A percentile compares a stretch with the other conserved stretches of the same genome.
Conservation (phyloP, 2,329 filamentous ascomycete genomes). For the Beauveria sp. region DNA sequence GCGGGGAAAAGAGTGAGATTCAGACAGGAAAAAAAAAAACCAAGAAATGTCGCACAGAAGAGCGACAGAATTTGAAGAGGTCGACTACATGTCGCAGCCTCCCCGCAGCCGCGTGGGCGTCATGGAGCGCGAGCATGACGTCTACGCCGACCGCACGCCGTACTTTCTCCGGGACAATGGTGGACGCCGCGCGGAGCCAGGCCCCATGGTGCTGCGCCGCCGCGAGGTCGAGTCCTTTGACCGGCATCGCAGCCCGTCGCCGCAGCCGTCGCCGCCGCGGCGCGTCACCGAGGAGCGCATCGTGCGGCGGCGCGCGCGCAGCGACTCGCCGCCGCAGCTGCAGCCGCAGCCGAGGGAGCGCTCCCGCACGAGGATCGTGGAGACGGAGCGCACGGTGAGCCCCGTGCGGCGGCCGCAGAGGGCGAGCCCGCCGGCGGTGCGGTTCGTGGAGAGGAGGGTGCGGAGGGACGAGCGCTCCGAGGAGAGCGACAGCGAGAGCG, state of each 20-base stretch:
- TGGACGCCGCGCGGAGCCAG: slow-evolving; percentile 37
- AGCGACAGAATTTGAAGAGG: slow-evolving; percentile 25
- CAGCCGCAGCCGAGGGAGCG: slow-evolving; percentile 27
- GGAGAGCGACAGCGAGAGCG: slow-evolving; percentile 1
- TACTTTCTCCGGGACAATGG: slow-evolving; percentile 44
- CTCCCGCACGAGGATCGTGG: slow-evolving; percentile 28
- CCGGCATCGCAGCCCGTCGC: slow-evolving; percentile 36
- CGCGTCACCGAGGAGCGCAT: slow-evolving; percentile 32
- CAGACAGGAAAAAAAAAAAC: not conserved
- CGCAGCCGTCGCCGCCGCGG: slow-evolving; percentile 24
- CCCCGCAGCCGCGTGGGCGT: slow-evolving; percentile 15
- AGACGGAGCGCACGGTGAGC: slow-evolving; percentile 31
- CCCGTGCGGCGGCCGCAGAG: slow-evolving; percentile 25
- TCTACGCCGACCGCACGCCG: slow-evolving; percentile 30
- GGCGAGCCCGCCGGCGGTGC: slow-evolving; percentile 19
- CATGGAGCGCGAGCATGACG: slow-evolving; percentile 32
- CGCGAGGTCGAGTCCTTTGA: slow-evolving; percentile 49
- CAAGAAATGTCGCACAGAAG: slow-evolving; percentile 4
- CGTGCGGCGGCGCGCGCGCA: slow-evolving; percentile 35
- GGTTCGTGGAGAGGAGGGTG: slow-evolving; percentile 21
- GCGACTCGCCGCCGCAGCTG: slow-evolving; percentile 29
- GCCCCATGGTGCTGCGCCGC: slow-evolving; percentile 46
- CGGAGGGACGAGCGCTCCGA: not conserved
- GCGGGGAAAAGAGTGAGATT: not conserved
- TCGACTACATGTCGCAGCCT: slow-evolving; percentile 19